Conservation (phyloP, 768 basidiomycete genomes). For the Termitomyces sp. region DNA sequence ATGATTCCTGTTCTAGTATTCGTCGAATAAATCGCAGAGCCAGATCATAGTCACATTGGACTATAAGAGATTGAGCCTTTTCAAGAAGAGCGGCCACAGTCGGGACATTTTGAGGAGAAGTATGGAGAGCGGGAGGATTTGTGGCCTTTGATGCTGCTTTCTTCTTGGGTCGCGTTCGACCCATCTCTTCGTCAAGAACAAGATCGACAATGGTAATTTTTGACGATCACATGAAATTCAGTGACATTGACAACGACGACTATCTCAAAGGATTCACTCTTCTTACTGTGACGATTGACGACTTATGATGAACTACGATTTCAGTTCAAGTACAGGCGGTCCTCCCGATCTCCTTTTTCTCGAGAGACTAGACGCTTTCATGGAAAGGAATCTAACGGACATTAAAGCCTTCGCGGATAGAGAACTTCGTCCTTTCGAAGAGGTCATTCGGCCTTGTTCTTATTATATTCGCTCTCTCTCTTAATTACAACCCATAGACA, state of each 20-base stretch:
- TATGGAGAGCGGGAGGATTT: conserved; percentile 17
- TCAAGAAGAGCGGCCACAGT: conserved; percentile 56
- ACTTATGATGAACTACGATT: conserved; percentile 29
- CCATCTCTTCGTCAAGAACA: conserved; percentile 35
- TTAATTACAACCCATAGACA: conserved; percentile 30
- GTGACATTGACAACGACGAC: neutral
- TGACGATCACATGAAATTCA: conserved; percentile 24
- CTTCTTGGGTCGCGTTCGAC: conserved; percentile 50
- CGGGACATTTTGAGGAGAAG: conserved; percentile 29
- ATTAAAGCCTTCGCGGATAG: conserved; percentile 59
- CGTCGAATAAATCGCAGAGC: conserved; percentile 70
- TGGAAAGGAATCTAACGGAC: conserved; percentile 53
- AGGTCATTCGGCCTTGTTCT: conserved; percentile 39
- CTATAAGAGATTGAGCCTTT: conserved; percentile 78
- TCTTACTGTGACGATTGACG: neutral
- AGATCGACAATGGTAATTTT: conserved; percentile 17
- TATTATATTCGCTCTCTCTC: conserved; percentile 15
- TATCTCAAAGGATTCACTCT: neutral
- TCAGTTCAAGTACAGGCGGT: conserved; percentile 23
- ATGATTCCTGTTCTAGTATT: conserved; percentile 59
- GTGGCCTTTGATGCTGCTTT: conserved; percentile 34
- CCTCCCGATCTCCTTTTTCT: conserved; percentile 52
- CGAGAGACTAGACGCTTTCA: conserved; percentile 62
- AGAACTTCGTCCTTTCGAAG: conserved; percentile 55
- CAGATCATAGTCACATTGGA: conserved; percentile 83